phyloP scores from a whole-genome alignment of 495 filamentous ascomycete species.

The Cercophora sp. region DNA sequence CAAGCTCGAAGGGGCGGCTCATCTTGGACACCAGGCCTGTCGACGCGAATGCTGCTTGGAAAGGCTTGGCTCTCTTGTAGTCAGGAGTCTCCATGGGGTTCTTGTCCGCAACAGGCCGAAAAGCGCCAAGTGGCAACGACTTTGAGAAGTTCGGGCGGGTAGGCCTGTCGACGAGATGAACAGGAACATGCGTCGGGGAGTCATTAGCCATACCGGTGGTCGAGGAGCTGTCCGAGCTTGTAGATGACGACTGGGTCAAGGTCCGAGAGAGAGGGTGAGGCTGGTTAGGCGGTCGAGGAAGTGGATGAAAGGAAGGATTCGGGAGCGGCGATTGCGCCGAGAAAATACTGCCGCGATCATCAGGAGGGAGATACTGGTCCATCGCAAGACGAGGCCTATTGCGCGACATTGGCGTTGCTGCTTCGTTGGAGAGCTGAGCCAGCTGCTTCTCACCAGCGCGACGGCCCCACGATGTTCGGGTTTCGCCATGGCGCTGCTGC shows the following conservation, averaged over 20 bases:
- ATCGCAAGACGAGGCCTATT: conserved; percentile 69
- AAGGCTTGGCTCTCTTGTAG: conserved; percentile 77
- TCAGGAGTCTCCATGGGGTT: conserved; percentile 75
- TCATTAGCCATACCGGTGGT: conserved; percentile 72
- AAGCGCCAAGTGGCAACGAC: conserved; percentile 64
- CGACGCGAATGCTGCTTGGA: conserved; percentile 85
- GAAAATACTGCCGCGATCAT: conserved; percentile 62
- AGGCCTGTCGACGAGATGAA: conserved; percentile 44
- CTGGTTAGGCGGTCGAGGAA: conserved; percentile 43
- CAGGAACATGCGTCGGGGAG: conserved; percentile 63
- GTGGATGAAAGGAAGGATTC: conserved; percentile 52
- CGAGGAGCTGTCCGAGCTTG: no score
- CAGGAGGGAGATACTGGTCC: conserved; percentile 63
- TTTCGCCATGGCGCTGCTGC: conserved; percentile 67
- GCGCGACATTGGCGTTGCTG: conserved; percentile 44
- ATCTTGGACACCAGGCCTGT: conserved; percentile 91
- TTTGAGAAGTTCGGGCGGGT: conserved; percentile 66
- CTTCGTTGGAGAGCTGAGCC: conserved; percentile 41
- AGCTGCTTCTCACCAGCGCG: conserved; percentile 44
- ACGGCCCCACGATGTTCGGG: conserved; percentile 55
- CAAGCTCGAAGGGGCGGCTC: conserved; percentile 57
- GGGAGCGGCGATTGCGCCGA: conserved; percentile 47
- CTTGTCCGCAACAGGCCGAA: conserved; percentile 42
- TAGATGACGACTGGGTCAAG: conserved; percentile 75
- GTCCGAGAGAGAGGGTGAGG: conserved; percentile 84